Evolutionary conservation across 768 basidiomycete species (phyloP).

Genomic region (Solioccasus polychromus): DNA sequence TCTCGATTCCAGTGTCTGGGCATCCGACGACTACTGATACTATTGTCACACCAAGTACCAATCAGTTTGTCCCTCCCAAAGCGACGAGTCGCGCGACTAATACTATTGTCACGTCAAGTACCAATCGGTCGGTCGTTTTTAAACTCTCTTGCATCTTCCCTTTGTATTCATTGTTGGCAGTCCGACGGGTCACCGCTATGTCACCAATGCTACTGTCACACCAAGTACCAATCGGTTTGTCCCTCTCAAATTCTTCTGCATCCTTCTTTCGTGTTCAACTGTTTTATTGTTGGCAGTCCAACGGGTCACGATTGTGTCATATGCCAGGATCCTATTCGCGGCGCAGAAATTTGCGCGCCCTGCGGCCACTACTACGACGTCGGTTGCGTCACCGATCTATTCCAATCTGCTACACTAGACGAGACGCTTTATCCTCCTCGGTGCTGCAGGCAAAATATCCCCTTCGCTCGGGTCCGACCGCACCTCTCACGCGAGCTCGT

Average conservation of each 20-base stretch:
- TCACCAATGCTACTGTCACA: not conserved
- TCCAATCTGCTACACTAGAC: conserved; percentile 34
- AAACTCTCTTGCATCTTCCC: too few relatives aligned
- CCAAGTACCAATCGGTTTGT: conserved; percentile 16
- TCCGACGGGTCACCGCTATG: too few relatives aligned
- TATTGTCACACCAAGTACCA: not conserved
- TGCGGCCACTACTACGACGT: conserved; percentile 38
- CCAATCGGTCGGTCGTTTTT: too few relatives aligned
- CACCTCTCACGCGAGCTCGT: conserved; percentile 24
- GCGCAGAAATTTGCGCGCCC: conserved; percentile 25
- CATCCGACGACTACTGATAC: too few relatives aligned
- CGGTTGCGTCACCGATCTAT: conserved; percentile 34
- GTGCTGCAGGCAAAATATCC: conserved; percentile 35
- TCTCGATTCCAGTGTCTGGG: too few relatives aligned
- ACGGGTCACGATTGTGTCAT: conserved; percentile 34
- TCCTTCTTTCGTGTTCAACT: not conserved
- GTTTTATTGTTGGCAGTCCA: not conserved
- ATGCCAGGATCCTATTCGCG: conserved; percentile 33
- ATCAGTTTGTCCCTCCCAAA: conserved; percentile 12
- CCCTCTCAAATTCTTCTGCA: not conserved
- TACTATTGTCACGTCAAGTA: too few relatives aligned
- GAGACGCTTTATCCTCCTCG: conserved; percentile 41
- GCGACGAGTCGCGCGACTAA: too few relatives aligned
- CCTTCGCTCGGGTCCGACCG: conserved; percentile 20
- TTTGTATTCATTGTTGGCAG: too few relatives aligned